Conservation (phyloP, 225 moss, liverwort and hornwort species). For the Pseudoscleropodium purum region DNA sequence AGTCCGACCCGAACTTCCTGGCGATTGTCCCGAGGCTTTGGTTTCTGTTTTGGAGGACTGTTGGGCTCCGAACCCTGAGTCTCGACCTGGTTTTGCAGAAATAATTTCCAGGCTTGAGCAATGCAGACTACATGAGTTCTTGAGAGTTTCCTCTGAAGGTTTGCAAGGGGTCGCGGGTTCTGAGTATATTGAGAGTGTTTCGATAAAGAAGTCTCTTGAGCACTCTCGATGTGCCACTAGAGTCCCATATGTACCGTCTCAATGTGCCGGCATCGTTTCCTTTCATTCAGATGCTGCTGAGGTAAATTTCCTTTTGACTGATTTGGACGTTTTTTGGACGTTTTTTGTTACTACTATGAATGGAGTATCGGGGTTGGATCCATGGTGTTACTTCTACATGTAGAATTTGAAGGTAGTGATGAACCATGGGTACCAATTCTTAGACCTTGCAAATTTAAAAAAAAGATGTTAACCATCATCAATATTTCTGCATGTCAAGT, state of each 20-base stretch:
- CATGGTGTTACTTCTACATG: not conserved
- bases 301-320: not conserved
- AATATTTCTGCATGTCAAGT: not conserved
- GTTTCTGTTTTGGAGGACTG: not conserved
- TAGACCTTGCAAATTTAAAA: too few relatives aligned
- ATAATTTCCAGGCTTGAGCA: too few relatives aligned
- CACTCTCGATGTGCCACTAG: too few relatives aligned
- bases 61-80: not conserved
- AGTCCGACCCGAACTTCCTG: not conserved
- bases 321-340: too few relatives aligned
- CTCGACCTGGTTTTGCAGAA: not conserved
- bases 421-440: too few relatives aligned
- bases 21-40: not conserved
- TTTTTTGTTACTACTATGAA: not conserved
- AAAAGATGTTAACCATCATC: too few relatives aligned
- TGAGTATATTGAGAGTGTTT: not conserved
- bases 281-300: not conserved
- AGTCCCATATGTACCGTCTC: not conserved
- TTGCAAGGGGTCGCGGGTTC: not conserved
- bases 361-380: not conserved
- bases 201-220: not conserved
- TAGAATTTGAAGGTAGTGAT: not conserved
- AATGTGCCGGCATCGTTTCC: not conserved
- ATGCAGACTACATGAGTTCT: not conserved
- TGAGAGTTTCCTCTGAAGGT: not conserved